A percentile compares a stretch with the other conserved stretches of the same genome.
Conservation (phyloP, 73 alveolate species). For the Durusdinium trenchii region DNA sequence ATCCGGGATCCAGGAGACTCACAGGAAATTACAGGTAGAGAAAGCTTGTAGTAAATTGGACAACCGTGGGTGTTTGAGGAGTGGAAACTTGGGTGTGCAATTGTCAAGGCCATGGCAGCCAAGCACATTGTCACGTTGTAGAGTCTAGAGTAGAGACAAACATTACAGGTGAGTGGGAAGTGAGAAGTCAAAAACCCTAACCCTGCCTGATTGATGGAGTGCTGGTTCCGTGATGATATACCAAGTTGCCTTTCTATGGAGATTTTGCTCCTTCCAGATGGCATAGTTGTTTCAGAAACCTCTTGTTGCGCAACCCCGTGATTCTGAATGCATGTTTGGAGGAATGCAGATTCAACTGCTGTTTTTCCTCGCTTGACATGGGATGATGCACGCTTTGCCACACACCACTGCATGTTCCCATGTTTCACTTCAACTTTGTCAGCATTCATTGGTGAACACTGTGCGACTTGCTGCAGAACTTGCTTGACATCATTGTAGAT, state of each 20-base stretch:
- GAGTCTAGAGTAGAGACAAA: not conserved
- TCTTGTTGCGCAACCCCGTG: not conserved
- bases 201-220: not conserved
- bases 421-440: conserved; percentile 30
- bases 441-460: not conserved
- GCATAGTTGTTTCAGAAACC: not conserved
- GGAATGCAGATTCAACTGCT: not conserved
- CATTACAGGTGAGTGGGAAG: not conserved
- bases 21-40: too few relatives aligned
- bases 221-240: not conserved
- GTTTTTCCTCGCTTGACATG: not conserved
- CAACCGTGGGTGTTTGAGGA: not conserved
- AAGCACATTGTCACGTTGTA: not conserved
- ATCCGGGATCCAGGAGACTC: too few relatives aligned
- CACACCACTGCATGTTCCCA: conserved; percentile 14
- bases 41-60: too few relatives aligned
- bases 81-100: not conserved
- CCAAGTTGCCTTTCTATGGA: not conserved
- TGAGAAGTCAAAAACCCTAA: not conserved
- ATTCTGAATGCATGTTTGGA: not conserved
- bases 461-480: not conserved
- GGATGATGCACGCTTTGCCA: not conserved
- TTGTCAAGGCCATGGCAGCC: too few relatives aligned
- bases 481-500: not conserved
- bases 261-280: not conserved